Conservation (phyloP, 2,329 filamentous ascomycete genomes). For the Aureobasidium sp. region DNA sequence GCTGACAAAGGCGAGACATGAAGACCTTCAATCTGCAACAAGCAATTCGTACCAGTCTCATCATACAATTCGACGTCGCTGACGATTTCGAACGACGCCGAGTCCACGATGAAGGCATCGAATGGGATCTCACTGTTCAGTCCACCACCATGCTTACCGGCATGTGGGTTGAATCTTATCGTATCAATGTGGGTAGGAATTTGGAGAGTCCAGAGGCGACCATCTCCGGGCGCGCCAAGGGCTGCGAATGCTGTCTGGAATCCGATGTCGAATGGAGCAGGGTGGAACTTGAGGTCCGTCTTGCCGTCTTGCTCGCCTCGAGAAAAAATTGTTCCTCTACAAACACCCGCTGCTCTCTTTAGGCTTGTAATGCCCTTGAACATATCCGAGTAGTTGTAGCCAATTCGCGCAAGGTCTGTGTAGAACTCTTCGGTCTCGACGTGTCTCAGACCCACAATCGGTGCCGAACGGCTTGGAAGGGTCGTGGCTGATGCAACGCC, state of each 20-base stretch:
- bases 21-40: slow-evolving; percentile 2
- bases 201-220: slow-evolving; percentile 23
- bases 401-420: slow-evolving; percentile 19
- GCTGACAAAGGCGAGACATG: background rate
- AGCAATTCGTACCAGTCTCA: background rate
- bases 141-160: background rate
- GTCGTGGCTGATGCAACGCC: slow-evolving; percentile 27
- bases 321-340: too few species aligned
- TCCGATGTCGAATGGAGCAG: slow-evolving; percentile 26
- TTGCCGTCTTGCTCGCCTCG: too few species aligned
- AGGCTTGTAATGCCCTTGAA: slow-evolving; percentile 16
- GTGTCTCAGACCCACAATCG: background rate
- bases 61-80: background rate
- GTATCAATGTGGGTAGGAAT: slow-evolving; percentile 21
- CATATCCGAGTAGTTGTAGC: slow-evolving; percentile 22
- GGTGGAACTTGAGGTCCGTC: too few species aligned
- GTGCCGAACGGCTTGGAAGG: slow-evolving; percentile 4
- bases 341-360: too few species aligned
- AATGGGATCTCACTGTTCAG: background rate
- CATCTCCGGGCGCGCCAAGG: slow-evolving; percentile 26
- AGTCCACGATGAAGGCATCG: background rate
- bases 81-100: background rate
- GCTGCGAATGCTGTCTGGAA: slow-evolving; percentile 29
- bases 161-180: slow-evolving; percentile 26
- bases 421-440: slow-evolving; percentile 21